Conservation (phyloP, 2,329 filamentous ascomycete species). For the Delphinella strobiligena region DNA sequence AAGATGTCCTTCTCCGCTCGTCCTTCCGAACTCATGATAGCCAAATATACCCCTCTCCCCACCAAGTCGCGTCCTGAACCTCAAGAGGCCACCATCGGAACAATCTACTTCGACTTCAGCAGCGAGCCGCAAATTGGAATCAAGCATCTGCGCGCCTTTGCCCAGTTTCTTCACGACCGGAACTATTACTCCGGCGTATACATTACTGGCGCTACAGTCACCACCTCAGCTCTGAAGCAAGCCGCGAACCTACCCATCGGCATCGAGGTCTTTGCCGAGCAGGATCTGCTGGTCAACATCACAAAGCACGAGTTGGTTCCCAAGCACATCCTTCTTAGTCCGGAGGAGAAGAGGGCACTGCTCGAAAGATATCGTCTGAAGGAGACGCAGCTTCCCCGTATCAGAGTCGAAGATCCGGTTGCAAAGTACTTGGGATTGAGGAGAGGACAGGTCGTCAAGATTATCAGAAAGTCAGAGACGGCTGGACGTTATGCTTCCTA, state of each 20-base stretch:
- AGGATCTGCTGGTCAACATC: slow-evolving; percentile 94
- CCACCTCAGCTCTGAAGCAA: slow-evolving; percentile 77
- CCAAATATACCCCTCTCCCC: slow-evolving; percentile 65
- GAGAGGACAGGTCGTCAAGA: slow-evolving; percentile 94
- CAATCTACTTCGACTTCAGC: slow-evolving; percentile 89
- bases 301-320: slow-evolving; percentile 95
- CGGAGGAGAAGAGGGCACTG: slow-evolving; percentile 77
- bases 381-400: slow-evolving; percentile 91
- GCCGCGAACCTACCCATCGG: slow-evolving; percentile 64
- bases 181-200: slow-evolving; percentile 86
- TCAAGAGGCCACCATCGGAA: slow-evolving; percentile 56
- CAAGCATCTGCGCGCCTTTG: slow-evolving; percentile 83
- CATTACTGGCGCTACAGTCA: slow-evolving; percentile 71
- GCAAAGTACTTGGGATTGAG: slow-evolving; percentile 83
- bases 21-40: slow-evolving; percentile 72
- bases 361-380: slow-evolving; percentile 87
- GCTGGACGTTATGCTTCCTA: slow-evolving; percentile 96
- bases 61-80: slow-evolving; percentile 55
- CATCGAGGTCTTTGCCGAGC: slow-evolving; percentile 91
- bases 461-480: slow-evolving; percentile 89
- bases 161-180: slow-evolving; percentile 65
- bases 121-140: slow-evolving; percentile 70
- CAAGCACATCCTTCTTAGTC: slow-evolving; percentile 78
- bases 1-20: slow-evolving; percentile 81
- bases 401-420: slow-evolving; percentile 83